A percentile compares a stretch with the other conserved stretches of the same genome.
These are phyloP conservation scores for Apiospora koreana DNA, from an alignment of 2,329 filamentous ascomycete genomes.

Conservation along the genomic window DNA sequence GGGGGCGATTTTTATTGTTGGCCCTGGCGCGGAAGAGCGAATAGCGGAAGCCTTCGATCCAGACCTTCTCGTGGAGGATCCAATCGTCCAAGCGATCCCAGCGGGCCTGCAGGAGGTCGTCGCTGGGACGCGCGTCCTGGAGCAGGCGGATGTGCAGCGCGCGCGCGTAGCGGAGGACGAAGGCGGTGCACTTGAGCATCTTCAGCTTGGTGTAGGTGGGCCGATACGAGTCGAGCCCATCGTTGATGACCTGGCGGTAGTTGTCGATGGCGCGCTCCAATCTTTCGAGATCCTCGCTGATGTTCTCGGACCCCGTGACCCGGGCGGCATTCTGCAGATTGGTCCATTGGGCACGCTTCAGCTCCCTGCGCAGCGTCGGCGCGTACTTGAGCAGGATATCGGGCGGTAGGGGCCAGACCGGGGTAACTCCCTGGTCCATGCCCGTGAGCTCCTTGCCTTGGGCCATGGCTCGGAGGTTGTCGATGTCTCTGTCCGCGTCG, in stretches of 20 bases:
- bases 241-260: not conserved
- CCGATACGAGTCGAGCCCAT: not conserved
- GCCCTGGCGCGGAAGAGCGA: not conserved
- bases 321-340: too few relatives aligned
- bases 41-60: not conserved
- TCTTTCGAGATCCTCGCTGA: not conserved
- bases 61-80: not conserved
- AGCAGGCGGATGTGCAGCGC: not conserved
- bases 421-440: not conserved
- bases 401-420: not conserved
- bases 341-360: too few relatives aligned
- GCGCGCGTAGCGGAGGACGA: not conserved
- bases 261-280: not conserved
- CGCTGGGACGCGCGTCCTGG: not conserved
- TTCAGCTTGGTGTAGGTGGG: not conserved
- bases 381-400: not conserved
- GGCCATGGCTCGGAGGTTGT: not conserved
- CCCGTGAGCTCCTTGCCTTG: not conserved
- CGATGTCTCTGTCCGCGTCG: not conserved
- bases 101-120: not conserved
- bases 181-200: not conserved
- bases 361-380: not conserved
- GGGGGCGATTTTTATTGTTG: not conserved
- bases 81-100: not conserved
- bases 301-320: not conserved